phyloP scores from a whole-genome alignment of 2,329 filamentous ascomycete genomes.

The Colletotrichum limetticola region DNA sequence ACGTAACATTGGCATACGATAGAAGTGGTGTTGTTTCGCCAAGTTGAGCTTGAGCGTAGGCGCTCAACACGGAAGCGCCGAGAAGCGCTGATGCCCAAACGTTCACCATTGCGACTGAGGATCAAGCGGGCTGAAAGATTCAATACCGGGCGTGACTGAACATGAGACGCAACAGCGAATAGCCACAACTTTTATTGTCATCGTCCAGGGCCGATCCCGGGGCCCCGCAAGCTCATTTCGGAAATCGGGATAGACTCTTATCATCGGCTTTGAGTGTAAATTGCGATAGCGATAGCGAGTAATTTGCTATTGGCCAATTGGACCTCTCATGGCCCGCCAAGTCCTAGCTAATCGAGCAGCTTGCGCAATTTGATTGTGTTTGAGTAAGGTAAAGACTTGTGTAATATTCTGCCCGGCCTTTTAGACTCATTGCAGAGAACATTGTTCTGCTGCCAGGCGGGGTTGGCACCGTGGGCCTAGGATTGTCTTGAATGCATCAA shows the following conservation, averaged over 20 bases:
- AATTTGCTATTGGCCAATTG: slow-evolving; percentile 2
- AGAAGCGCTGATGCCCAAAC: not conserved
- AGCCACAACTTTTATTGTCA: not conserved
- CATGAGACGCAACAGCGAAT: not conserved
- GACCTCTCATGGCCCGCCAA: not conserved
- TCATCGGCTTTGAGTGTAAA: not conserved
- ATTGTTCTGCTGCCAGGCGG: not conserved
- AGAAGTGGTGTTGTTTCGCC: not conserved
- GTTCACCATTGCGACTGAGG: not conserved
- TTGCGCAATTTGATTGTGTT: not conserved
- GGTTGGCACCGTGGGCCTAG: not conserved
- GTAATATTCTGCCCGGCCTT: not conserved
- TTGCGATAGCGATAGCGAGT: slow-evolving; percentile 10
- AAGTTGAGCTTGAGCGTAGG: not conserved
- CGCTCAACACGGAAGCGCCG: not conserved
- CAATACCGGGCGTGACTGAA: not conserved
- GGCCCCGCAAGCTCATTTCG: slow-evolving; percentile 27
- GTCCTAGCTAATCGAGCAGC: not conserved
- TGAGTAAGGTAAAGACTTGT: not conserved
- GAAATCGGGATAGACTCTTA: slow-evolving; percentile 20
- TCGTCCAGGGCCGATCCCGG: slow-evolving; percentile 20
- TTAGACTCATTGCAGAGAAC: not conserved
- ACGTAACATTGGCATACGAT: slow-evolving; percentile 26
- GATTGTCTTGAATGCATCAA: not conserved
- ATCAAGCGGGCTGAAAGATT: not conserved